phyloP scores from a whole-genome alignment of 73 alveolate species.

The Paraurostyla sp. region DNA sequence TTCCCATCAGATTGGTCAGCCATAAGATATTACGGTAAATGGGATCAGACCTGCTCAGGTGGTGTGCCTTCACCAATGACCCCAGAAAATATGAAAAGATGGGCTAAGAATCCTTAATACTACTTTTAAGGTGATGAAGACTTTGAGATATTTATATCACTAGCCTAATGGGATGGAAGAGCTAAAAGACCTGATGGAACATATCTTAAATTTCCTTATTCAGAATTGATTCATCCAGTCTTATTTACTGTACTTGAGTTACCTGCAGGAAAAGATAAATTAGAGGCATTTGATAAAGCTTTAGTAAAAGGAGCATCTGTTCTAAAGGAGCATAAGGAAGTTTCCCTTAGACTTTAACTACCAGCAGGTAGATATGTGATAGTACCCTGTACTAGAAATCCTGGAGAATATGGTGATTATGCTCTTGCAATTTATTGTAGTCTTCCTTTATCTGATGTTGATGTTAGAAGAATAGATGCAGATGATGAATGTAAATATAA shows the following conservation, averaged over 20 bases:
- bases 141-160: constrained; percentile 84
- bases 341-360: constrained; percentile 48
- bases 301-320: constrained; percentile 53
- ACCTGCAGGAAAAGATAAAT: constrained; percentile 10
- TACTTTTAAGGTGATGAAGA: constrained; percentile 67
- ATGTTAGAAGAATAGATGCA: not conserved
- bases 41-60: constrained; percentile 89
- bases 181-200: constrained; percentile 1
- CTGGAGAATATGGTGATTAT: constrained; percentile 65
- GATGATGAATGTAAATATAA: constrained; percentile 22
- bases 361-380: constrained; percentile 64
- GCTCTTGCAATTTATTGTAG: constrained; percentile 52
- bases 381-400: constrained; percentile 69
- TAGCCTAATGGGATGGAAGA: constrained; percentile 94
- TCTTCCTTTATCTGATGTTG: not conserved
- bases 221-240: constrained; percentile 55
- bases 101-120: constrained; percentile 90
- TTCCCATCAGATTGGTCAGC: constrained; percentile 94
- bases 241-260: constrained; percentile 62
- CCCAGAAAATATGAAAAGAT: constrained; percentile 68
- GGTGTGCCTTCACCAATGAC: constrained; percentile 89
- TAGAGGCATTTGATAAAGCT: constrained; percentile 59
- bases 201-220: constrained; percentile 71
- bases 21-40: constrained; percentile 81
- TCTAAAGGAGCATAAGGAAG: constrained; percentile 68